Conservation (phyloP, 192 early-diverging fungal genomes). For the Backusella australiensis region DNA sequence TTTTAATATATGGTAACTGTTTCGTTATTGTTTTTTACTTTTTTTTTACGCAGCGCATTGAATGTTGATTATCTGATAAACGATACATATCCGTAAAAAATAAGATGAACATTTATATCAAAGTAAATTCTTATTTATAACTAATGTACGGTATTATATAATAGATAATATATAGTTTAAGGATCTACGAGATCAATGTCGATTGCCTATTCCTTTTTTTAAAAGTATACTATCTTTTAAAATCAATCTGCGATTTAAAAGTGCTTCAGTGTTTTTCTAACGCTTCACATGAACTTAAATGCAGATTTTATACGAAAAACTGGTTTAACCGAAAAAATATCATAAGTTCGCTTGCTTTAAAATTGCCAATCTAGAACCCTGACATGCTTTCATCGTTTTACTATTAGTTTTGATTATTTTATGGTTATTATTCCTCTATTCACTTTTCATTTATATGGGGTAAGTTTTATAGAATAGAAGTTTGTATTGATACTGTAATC, state of each 20-base stretch:
- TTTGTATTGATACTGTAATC: no score
- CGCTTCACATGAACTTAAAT: background rate
- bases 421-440: no score
- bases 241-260: slow-evolving; percentile 2
- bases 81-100: background rate
- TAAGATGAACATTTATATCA: no score
- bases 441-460: no score
- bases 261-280: background rate
- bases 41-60: background rate
- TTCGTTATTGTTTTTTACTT: background rate
- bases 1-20: background rate
- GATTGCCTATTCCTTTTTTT: background rate
- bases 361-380: background rate
- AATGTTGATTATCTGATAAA: background rate
- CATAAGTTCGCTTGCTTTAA: background rate
- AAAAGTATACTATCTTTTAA: background rate
- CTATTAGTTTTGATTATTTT: background rate
- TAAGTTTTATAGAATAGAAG: no score
- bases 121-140: no score
- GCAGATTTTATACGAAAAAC: background rate
- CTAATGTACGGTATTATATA: no score
- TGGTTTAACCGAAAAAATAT: background rate
- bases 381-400: background rate
- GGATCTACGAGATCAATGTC: background rate
- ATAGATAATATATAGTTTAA: no score